phyloP scores from a whole-genome alignment of 2,329 filamentous ascomycete species.

The Sarocladiaceae sp. region DNA sequence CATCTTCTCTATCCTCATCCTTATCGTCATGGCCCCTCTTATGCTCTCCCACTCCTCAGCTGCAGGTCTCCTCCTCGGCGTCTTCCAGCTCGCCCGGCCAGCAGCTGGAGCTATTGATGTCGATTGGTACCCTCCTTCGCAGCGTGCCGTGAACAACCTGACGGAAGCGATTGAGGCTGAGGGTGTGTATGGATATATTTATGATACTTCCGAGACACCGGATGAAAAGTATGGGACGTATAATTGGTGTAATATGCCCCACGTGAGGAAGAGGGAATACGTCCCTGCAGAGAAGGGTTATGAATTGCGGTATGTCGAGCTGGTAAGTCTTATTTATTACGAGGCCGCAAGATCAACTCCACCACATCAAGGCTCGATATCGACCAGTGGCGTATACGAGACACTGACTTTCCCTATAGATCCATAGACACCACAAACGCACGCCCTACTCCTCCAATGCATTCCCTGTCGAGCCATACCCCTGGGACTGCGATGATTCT shows the following conservation, averaged over 20 bases:
- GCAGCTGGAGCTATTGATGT: constrained; percentile 27
- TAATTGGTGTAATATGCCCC: constrained; percentile 88
- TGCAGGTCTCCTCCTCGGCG: constrained; percentile 9
- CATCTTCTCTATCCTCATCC: not conserved
- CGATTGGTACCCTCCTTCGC: constrained; percentile 54
- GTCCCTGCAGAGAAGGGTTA: constrained; percentile 48
- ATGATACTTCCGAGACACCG: constrained; percentile 60
- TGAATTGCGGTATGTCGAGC: constrained; percentile 69
- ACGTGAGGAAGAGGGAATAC: constrained; percentile 67
- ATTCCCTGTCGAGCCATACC: constrained; percentile 68
- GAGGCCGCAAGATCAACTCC: too few species aligned
- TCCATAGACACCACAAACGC: constrained; percentile 81
- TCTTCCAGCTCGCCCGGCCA: constrained; percentile 1
- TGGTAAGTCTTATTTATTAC: too few species aligned
- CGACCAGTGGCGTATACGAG: not conserved
- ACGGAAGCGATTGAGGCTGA: constrained; percentile 49
- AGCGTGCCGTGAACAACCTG: constrained; percentile 58
- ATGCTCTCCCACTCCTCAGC: not conserved
- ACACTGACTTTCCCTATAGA: constrained; percentile 32
- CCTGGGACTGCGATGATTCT: constrained; percentile 69
- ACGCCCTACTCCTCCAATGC: constrained; percentile 76
- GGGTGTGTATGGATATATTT: constrained; percentile 71
- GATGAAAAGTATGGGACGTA: constrained; percentile 57
- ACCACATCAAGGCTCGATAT: too few species aligned
- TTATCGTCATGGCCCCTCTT: not conserved